A percentile compares a stretch with the other conserved stretches of the same genome.
These are phyloP conservation scores for Curvularia sp. DNA, from an alignment of 2,329 filamentous ascomycete species.

Conservation along the genomic window DNA sequence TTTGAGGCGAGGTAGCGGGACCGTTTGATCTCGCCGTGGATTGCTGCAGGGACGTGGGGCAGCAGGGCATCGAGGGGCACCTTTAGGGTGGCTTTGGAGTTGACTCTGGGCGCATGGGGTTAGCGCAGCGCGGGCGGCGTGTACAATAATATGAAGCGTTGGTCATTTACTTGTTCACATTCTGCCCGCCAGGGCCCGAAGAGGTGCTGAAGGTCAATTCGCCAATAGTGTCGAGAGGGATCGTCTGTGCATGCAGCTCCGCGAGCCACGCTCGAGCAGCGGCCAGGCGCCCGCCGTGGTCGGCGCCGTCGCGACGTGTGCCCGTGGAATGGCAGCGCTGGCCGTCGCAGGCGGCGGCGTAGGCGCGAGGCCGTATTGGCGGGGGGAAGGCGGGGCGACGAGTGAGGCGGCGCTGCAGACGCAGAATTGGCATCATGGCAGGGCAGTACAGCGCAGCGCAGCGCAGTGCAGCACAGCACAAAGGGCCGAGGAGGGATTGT, in stretches of 20 bases:
- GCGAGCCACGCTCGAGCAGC: conserved; percentile 65
- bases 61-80: conserved; percentile 61
- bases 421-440: conserved; percentile 5
- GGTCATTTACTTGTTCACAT: conserved; percentile 68
- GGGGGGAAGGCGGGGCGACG: not conserved
- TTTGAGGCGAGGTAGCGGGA: conserved; percentile 64
- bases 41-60: conserved; percentile 59
- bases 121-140: conserved; percentile 31
- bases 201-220: conserved; percentile 68
- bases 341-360: too few species aligned
- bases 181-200: conserved; percentile 70
- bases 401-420: conserved; percentile 1
- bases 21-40: conserved; percentile 60
- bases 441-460: too few species aligned
- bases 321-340: not conserved
- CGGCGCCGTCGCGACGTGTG: conserved; percentile 14
- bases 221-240: conserved; percentile 61
- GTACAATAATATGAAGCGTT: conserved; percentile 14
- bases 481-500: not conserved
- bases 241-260: conserved; percentile 59
- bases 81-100: conserved; percentile 70
- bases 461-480: too few species aligned
- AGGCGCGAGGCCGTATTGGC: not conserved
- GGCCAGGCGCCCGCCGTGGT: conserved; percentile 37
- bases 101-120: conserved; percentile 64